phyloP scores from a whole-genome alignment of 768 basidiomycete genomes.

The Pisolithus marmoratus region DNA sequence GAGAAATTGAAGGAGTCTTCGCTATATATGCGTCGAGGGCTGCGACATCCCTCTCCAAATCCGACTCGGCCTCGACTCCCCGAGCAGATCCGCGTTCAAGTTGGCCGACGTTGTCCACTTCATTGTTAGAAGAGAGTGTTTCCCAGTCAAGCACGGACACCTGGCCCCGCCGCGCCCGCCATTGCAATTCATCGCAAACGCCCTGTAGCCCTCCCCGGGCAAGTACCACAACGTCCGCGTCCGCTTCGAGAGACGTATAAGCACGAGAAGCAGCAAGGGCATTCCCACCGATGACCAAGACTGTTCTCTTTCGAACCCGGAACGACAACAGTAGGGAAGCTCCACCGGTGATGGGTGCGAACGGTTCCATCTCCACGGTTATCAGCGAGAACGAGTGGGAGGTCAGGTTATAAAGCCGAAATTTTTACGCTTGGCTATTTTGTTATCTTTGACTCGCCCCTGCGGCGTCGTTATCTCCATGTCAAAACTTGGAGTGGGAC shows the following conservation, averaged over 20 bases:
- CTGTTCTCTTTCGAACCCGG: conserved; percentile 43
- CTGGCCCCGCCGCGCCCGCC: conserved; percentile 52
- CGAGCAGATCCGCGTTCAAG: neutral
- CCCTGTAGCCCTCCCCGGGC: conserved; percentile 39
- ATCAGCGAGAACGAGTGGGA: neutral
- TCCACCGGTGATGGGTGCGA: conserved; percentile 44
- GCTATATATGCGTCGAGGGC: conserved; percentile 46
- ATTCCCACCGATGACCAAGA: conserved; percentile 76
- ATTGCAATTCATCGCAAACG: conserved; percentile 69
- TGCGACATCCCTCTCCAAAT: conserved; percentile 33
- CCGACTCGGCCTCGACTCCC: neutral
- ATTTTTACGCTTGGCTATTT: too few species aligned
- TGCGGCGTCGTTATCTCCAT: neutral
- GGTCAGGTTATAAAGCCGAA: neutral
- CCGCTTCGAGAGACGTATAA: conserved; percentile 77
- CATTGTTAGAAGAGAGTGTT: neutral
- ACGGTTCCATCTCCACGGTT: conserved; percentile 19
- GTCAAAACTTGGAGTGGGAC: neutral
- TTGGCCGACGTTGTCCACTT: neutral
- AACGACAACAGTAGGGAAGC: conserved; percentile 81
- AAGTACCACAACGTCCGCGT: conserved; percentile 64
- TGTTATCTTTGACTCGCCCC: too few species aligned
- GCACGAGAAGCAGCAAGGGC: conserved; percentile 79
- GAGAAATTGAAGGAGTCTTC: conserved; percentile 25
- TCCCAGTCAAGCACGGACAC: conserved; percentile 56